These are phyloP conservation scores for Arctium minus DNA, from an alignment of 129 eudicot genomes.

Conservation along the genomic window DNA sequence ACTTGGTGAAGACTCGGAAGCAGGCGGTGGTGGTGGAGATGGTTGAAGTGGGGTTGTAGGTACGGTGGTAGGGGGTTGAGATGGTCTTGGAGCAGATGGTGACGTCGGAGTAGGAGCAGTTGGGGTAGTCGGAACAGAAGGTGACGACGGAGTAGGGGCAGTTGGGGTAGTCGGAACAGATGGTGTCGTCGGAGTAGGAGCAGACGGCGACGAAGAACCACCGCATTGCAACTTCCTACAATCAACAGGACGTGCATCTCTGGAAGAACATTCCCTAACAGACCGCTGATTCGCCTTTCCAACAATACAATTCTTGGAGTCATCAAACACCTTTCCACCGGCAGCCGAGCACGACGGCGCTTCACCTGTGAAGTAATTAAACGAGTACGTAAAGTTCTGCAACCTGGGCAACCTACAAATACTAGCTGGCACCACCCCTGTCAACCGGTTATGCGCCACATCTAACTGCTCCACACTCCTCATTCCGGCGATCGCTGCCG, in stretches of 20 bases:
- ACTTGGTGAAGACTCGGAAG: conserved; percentile 40
- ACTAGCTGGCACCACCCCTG: conserved; percentile 59
- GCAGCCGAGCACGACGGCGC: conserved; percentile 34
- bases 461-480: conserved; percentile 67
- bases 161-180: not conserved
- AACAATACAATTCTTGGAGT: conserved; percentile 53
- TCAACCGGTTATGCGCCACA: conserved; percentile 58
- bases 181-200: not conserved
- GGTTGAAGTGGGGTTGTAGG: no score
- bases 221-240: conserved; percentile 42
- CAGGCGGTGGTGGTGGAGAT: conserved; percentile 43
- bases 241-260: conserved; percentile 51
- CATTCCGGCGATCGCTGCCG: conserved; percentile 51
- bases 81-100: not conserved
- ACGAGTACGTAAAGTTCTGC: conserved; percentile 66
- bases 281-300: conserved; percentile 50
- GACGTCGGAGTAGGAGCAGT: not conserved
- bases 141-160: not conserved
- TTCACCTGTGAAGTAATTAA: conserved; percentile 52
- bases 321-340: conserved; percentile 54
- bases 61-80: not conserved
- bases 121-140: not conserved
- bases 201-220: conserved; percentile 33
- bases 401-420: conserved; percentile 67
- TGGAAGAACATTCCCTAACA: conserved; percentile 37